These are phyloP conservation scores for Trametes coccinea DNA, from an alignment of 768 basidiomycete species.

Conservation along the genomic window DNA sequence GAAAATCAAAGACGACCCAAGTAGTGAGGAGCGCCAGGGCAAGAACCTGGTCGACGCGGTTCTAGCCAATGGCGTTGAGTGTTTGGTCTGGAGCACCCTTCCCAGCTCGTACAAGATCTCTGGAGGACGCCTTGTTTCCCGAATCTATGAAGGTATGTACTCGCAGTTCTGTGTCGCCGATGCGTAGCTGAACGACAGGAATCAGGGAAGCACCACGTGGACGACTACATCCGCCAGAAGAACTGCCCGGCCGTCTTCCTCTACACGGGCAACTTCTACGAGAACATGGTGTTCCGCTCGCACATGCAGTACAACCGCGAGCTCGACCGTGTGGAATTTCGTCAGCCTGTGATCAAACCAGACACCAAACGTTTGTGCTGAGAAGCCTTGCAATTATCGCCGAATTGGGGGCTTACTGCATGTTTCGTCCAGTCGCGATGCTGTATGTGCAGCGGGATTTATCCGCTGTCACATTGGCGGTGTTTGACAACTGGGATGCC, in stretches of 20 bases:
- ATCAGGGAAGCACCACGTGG: slow-evolving; percentile 23
- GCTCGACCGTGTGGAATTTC: slow-evolving; percentile 22
- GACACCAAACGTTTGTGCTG: slow-evolving; percentile 16
- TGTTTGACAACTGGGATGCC: slow-evolving; percentile 23
- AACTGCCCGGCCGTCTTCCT: slow-evolving; percentile 17
- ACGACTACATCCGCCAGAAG: slow-evolving; percentile 25
- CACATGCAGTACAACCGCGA: slow-evolving; percentile 22
- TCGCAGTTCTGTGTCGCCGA: background rate
- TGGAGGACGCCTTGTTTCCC: slow-evolving; percentile 21
- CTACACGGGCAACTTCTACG: slow-evolving; percentile 27
- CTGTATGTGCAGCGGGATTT: slow-evolving; percentile 26
- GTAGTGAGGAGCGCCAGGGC: slow-evolving; percentile 24
- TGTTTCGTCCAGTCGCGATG: slow-evolving; percentile 17
- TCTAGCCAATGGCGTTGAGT: slow-evolving; percentile 15
- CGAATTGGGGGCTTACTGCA: background rate
- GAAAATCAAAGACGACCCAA: slow-evolving; percentile 26
- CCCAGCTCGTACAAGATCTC: slow-evolving; percentile 24
- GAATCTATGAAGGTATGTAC: slow-evolving; percentile 22
- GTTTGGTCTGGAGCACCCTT: slow-evolving; percentile 26
- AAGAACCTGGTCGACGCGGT: slow-evolving; percentile 25
- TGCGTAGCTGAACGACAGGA: background rate
- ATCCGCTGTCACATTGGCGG: slow-evolving; percentile 17
- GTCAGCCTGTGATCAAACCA: slow-evolving; percentile 22
- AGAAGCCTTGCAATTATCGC: background rate
- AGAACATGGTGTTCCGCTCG: slow-evolving; percentile 24